These are phyloP conservation scores for Phytophthora sp. DNA, from an alignment of 352 stramenopile species.

Conservation along the genomic window DNA sequence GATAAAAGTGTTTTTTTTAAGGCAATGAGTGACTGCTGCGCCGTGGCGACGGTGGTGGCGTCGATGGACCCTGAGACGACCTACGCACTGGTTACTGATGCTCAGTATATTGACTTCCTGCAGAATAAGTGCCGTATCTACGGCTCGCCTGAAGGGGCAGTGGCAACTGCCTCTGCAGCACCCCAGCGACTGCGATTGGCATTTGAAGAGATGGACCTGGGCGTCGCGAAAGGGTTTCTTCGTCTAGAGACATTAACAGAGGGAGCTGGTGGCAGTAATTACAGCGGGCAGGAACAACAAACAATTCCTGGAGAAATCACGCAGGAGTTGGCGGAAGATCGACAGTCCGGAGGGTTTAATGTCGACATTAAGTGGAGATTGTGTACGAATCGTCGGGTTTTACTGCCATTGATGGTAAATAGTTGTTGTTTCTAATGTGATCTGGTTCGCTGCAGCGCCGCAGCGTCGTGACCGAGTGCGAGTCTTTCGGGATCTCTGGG, in stretches of 20 bases:
- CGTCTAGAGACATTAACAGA: slow-evolving; percentile 23
- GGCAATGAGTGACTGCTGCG: too few relatives aligned
- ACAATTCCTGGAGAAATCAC: slow-evolving; percentile 15
- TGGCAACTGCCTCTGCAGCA: neutral
- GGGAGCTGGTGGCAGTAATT: neutral
- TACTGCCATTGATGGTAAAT: neutral
- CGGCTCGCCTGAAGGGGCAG: slow-evolving; percentile 27
- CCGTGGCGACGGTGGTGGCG: slow-evolving; percentile 18
- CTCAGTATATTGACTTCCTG: slow-evolving; percentile 19
- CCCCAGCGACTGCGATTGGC: slow-evolving; percentile 40
- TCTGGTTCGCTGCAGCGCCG: slow-evolving; percentile 29
- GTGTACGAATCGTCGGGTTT: slow-evolving; percentile 31
- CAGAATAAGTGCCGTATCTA: slow-evolving; percentile 36
- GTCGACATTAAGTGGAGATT: slow-evolving; percentile 26
- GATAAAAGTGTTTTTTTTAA: neutral
- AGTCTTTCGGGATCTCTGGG: slow-evolving; percentile 77
- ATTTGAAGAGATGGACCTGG: slow-evolving; percentile 56
- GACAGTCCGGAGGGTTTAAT: neutral
- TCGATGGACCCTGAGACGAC: slow-evolving; percentile 18
- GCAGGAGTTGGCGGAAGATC: slow-evolving; percentile 15
- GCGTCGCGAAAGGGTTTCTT: slow-evolving; percentile 46
- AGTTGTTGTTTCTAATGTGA: slow-evolving; percentile 6
- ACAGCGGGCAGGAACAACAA: neutral
- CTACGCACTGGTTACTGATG: slow-evolving; percentile 37
- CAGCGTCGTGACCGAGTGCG: slow-evolving; percentile 36